Conservation (phyloP, 2,329 filamentous ascomycete species). For the Xylaria sp. region DNA sequence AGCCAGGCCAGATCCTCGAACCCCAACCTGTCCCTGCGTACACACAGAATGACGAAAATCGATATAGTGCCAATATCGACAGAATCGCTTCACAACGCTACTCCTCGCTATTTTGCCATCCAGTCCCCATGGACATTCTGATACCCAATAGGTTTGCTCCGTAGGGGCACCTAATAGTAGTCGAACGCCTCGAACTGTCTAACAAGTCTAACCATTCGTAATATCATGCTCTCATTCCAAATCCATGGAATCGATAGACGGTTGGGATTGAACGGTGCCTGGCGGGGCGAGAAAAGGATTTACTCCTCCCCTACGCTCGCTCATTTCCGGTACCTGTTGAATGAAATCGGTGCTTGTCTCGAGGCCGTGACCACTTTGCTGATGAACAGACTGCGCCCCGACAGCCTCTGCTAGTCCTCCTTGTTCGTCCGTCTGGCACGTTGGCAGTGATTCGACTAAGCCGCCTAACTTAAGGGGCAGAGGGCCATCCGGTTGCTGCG, state of each 20-base stretch:
- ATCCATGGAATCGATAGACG: slow-evolving; percentile 33
- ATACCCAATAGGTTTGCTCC: neutral
- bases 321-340: slow-evolving; percentile 41
- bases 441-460: slow-evolving; percentile 22
- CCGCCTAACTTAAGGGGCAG: slow-evolving; percentile 14
- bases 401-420: neutral
- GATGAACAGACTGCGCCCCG: slow-evolving; percentile 13
- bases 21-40: neutral
- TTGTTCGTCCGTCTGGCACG: slow-evolving; percentile 17
- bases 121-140: neutral
- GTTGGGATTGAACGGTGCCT: slow-evolving; percentile 21
- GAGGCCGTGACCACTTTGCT: slow-evolving; percentile 17
- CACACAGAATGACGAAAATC: neutral
- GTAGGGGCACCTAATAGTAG: neutral
- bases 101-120: neutral
- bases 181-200: neutral
- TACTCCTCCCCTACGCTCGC: slow-evolving; percentile 34
- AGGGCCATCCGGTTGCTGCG: neutral
- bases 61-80: neutral
- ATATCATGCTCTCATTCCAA: slow-evolving; percentile 30
- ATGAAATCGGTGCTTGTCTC: neutral
- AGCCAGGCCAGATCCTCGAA: neutral
- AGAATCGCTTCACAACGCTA: neutral
- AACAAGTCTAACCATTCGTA: slow-evolving; percentile 2
- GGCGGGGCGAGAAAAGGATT: slow-evolving; percentile 27